Percentiles rank a stretch among this genome's conserved stretches.
phyloP scores from a whole-genome alignment of 2,329 filamentous ascomycete species.

The Dryadomyces quercivorus region DNA sequence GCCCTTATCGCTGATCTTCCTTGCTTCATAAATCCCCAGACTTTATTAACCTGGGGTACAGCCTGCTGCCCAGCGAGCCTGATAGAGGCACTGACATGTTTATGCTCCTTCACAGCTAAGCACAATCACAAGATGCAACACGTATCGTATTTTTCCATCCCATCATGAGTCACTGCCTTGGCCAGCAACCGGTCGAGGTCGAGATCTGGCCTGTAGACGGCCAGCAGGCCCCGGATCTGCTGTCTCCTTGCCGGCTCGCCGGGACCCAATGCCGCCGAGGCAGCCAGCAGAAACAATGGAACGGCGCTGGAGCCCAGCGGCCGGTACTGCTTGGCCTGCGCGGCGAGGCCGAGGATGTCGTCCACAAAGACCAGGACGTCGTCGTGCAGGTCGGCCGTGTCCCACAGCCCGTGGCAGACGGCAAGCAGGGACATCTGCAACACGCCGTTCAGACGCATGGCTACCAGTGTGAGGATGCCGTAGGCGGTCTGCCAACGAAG shows the following conservation, averaged over 20 bases:
- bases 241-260: background rate
- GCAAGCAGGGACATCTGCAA: background rate
- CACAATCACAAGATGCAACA: background rate
- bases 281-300: conserved; percentile 6
- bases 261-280: background rate
- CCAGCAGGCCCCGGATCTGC: background rate
- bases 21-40: no score
- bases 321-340: conserved; percentile 6
- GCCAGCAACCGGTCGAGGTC: background rate
- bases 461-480: conserved; percentile 6
- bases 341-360: conserved; percentile 2
- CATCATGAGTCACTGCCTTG: background rate
- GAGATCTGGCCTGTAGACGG: background rate
- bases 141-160: background rate
- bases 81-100: no score
- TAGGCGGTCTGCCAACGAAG: conserved; percentile 4
- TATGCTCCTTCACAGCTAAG: no score
- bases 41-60: no score
- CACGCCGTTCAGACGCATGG: conserved; percentile 5
- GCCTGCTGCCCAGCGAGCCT: no score
- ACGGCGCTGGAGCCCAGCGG: conserved; percentile 9
- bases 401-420: no score
- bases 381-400: background rate
- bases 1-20: no score
- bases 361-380: background rate